Evolutionary conservation across 805 yeast genomes (phyloP).

Genomic region (Saccharomycopsis javanensis): DNA sequence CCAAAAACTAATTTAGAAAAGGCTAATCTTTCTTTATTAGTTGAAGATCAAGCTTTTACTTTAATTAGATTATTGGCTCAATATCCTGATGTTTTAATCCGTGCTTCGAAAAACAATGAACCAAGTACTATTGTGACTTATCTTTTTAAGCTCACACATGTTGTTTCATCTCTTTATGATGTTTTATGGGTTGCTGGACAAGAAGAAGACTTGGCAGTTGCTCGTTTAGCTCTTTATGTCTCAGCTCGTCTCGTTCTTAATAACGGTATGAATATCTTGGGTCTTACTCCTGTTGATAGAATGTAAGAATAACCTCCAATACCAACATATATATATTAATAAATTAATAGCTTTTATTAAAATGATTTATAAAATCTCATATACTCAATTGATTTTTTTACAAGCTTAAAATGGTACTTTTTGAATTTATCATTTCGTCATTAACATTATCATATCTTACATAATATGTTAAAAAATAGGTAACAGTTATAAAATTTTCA

Average conservation of each 20-base stretch:
- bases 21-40: conserved; percentile 53
- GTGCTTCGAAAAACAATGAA: conserved; percentile 76
- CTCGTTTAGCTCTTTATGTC: conserved; percentile 84
- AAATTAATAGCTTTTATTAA: not conserved
- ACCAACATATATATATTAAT: not conserved
- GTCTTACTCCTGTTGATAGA: conserved; percentile 97
- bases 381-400: no score
- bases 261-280: conserved; percentile 84
- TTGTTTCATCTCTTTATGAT: conserved; percentile 93
- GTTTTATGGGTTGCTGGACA: conserved; percentile 96
- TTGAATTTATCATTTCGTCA: not conserved
- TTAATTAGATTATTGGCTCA: conserved; percentile 74
- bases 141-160: conserved; percentile 83
- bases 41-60: conserved; percentile 60
- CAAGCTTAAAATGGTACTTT: no score
- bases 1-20: conserved; percentile 31
- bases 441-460: conserved; percentile 1
- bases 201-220: conserved; percentile 71
- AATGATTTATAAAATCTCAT: no score
- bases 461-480: not conserved
- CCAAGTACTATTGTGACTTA: conserved; percentile 93
- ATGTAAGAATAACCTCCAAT: conserved; percentile 45
- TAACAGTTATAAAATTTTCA: not conserved
- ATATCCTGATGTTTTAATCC: conserved; percentile 83
- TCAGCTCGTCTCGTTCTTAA: conserved; percentile 81